Conservation (phyloP, 1,284 basidiomycete species). For the Cryptococcus jaspeensis region DNA sequence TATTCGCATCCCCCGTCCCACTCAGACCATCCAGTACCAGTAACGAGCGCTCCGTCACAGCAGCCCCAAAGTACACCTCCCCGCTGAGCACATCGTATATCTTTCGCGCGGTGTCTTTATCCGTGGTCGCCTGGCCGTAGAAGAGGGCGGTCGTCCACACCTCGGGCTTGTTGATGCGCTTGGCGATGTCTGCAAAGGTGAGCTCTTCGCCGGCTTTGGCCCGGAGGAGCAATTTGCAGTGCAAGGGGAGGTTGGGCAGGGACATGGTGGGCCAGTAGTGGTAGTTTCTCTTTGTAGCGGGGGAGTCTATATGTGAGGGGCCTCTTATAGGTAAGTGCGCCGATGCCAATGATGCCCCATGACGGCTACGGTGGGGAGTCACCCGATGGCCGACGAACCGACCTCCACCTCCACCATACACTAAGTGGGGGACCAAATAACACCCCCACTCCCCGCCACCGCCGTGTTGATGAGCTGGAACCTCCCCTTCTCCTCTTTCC, state of each 20-base stretch:
- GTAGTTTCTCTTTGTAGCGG: not conserved
- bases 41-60: not conserved
- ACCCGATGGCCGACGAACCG: too few relatives aligned
- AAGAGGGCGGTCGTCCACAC: conserved; percentile 85
- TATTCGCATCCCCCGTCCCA: conserved; percentile 23
- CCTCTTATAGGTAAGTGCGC: not conserved
- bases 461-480: conserved; percentile 20
- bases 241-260: conserved; percentile 21
- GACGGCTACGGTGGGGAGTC: too few relatives aligned
- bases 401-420: conserved; percentile 4
- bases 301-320: not conserved
- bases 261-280: not conserved
- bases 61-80: not conserved
- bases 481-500: not conserved
- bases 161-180: conserved; percentile 71
- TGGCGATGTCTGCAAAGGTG: conserved; percentile 70
- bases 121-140: conserved; percentile 78
- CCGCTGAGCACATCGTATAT: conserved; percentile 70
- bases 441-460: not conserved
- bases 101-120: conserved; percentile 60
- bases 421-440: not conserved
- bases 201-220: conserved; percentile 55
- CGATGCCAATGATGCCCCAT: not conserved
- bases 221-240: conserved; percentile 27
- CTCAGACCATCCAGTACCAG: conserved; percentile 21